These are phyloP conservation scores for Chaetomium tenue DNA, from an alignment of 495 filamentous ascomycete genomes.

Conservation along the genomic window DNA sequence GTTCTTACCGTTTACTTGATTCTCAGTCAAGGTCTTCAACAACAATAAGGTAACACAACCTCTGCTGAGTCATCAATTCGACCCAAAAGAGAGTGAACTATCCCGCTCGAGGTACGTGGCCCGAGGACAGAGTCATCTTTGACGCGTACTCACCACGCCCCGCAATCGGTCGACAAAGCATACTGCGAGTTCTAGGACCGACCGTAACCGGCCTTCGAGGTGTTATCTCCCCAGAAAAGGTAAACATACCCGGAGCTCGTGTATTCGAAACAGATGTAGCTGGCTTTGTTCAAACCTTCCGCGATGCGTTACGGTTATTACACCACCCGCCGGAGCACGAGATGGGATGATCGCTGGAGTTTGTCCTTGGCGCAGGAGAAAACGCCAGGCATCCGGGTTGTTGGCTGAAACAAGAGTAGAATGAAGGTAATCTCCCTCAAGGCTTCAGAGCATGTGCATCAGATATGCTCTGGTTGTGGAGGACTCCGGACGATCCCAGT, in stretches of 20 bases:
- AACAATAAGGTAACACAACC: too few relatives aligned
- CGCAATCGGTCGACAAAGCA: background rate
- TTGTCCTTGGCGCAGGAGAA: background rate
- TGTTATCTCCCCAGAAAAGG: background rate
- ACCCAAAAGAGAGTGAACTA: too few relatives aligned
- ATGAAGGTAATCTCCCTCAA: too few relatives aligned
- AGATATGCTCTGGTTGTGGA: background rate
- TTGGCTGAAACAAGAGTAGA: background rate
- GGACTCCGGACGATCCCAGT: background rate
- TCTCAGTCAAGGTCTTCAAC: too few relatives aligned
- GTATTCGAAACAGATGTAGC: background rate
- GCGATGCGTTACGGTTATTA: slow-evolving; percentile 7
- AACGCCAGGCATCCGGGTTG: background rate
- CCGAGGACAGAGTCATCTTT: background rate
- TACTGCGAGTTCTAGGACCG: background rate
- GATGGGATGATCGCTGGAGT: slow-evolving; percentile 2
- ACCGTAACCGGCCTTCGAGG: background rate
- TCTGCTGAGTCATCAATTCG: too few relatives aligned
- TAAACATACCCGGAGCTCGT: background rate
- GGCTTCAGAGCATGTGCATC: background rate
- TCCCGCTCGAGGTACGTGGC: background rate
- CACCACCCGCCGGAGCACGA: background rate
- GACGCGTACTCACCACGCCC: slow-evolving; percentile 1
- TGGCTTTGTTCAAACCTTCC: background rate
- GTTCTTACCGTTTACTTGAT: too few relatives aligned